These are phyloP conservation scores for Cladosporium velox DNA, from an alignment of 2,329 filamentous ascomycete species.

Conservation along the genomic window DNA sequence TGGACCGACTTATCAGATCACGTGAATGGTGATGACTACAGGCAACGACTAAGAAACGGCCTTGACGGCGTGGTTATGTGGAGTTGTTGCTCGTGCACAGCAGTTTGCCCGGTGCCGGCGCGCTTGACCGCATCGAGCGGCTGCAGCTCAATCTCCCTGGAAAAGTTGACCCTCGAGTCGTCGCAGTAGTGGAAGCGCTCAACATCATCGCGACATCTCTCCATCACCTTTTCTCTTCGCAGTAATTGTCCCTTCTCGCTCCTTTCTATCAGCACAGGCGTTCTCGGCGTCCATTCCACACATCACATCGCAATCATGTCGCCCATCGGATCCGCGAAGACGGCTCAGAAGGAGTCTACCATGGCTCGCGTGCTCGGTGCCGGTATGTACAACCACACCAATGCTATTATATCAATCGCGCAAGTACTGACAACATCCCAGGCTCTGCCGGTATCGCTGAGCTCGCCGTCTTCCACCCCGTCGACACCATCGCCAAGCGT, in stretches of 20 bases:
- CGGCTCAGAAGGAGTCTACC: conserved; percentile 83
- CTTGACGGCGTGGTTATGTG: neutral
- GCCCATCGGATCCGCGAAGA: conserved; percentile 47
- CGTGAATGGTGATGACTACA: neutral
- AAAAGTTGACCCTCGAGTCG: conserved; percentile 9
- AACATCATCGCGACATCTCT: conserved; percentile 3
- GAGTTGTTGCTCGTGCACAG: neutral
- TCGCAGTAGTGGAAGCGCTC: conserved; percentile 8
- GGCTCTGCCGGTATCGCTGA: conserved; percentile 92
- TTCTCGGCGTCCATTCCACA: conserved; percentile 16
- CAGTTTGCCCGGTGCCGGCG: neutral
- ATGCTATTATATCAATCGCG: conserved; percentile 1
- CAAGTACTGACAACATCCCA: conserved; percentile 42
- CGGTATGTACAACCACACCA: conserved; percentile 58
- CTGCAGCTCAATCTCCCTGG: neutral
- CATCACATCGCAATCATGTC: conserved; percentile 11
- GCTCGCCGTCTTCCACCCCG: conserved; percentile 88
- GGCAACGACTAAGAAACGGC: neutral
- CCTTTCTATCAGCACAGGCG: conserved; percentile 11
- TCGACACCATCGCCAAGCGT: conserved; percentile 97
- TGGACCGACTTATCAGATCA: neutral
- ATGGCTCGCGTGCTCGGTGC: conserved; percentile 86
- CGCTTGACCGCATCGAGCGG: neutral
- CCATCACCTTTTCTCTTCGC: neutral
- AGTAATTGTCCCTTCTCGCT: conserved; percentile 4